These are phyloP conservation scores for Calonectria ilicicola DNA, from an alignment of 2,329 filamentous ascomycete genomes.

Conservation along the genomic window DNA sequence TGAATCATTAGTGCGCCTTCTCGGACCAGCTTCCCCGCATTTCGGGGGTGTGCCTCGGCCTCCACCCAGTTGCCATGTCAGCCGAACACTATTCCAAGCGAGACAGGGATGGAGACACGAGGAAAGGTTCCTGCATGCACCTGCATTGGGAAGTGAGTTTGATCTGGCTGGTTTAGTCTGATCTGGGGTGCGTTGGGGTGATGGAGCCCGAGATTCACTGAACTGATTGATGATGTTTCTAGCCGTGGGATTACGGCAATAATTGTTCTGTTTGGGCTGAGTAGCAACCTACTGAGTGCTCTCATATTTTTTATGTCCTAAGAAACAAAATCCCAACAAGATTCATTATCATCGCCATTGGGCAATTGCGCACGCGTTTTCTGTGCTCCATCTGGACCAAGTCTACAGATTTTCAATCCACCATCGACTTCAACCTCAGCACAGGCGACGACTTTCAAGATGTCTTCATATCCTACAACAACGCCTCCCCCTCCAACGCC, in stretches of 20 bases:
- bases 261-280: neutral
- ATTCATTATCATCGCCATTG: too few relatives aligned
- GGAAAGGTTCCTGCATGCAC: neutral
- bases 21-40: slow-evolving; percentile 23
- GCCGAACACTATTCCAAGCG: slow-evolving; percentile 2
- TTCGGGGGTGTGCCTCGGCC: slow-evolving; percentile 18
- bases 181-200: neutral
- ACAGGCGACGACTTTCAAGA: neutral
- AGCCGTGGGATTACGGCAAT: slow-evolving; percentile 13
- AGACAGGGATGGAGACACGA: neutral
- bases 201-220: neutral
- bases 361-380: too few relatives aligned
- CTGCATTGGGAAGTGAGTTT: neutral
- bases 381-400: neutral
- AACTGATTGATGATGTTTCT: neutral
- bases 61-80: neutral
- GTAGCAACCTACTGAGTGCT: neutral
- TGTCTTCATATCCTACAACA: slow-evolving; percentile 21
- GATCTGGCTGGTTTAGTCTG: neutral
- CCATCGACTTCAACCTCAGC: neutral
- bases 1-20: slow-evolving; percentile 20
- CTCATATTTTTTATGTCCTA: neutral
- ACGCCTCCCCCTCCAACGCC: slow-evolving; percentile 28
- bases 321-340: neutral
- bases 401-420: neutral